Evolutionary conservation across 164 flowering plant genomes (phyloP).

Genomic region (Pachysandra terminalis): DNA sequence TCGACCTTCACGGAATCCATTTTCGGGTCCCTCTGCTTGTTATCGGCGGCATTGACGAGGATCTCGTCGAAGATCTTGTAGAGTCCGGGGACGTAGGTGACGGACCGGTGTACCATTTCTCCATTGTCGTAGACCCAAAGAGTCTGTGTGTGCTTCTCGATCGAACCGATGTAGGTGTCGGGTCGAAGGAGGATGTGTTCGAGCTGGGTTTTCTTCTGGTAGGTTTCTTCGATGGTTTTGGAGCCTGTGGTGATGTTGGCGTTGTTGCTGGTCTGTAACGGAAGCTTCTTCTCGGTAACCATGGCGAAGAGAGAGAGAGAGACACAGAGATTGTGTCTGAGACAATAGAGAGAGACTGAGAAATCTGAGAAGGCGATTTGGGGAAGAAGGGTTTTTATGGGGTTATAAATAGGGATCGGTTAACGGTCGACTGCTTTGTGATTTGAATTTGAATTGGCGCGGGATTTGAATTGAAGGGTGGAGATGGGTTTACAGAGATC

Average conservation of each 20-base stretch:
- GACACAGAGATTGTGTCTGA: slow-evolving; percentile 44
- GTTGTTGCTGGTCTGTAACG: slow-evolving; percentile 61
- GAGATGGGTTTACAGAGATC: slow-evolving; percentile 2
- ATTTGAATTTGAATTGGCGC: slow-evolving; percentile 23
- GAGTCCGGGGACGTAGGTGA: slow-evolving; percentile 84
- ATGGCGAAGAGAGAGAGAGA: slow-evolving; percentile 22
- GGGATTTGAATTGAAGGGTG: slow-evolving; percentile 13
- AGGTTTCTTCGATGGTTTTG: slow-evolving; percentile 84
- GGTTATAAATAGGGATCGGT: not conserved
- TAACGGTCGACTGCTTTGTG: slow-evolving; percentile 13
- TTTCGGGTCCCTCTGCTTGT: slow-evolving; percentile 89
- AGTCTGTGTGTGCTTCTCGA: slow-evolving; percentile 77
- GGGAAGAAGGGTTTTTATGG: not conserved
- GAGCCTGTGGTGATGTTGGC: slow-evolving; percentile 31
- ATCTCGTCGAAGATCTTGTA: slow-evolving; percentile 99
- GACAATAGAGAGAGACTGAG: not conserved
- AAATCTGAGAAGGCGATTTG: not conserved
- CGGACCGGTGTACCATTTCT: slow-evolving; percentile 52
- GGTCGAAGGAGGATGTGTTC: slow-evolving; percentile 99
- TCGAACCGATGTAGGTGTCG: slow-evolving; percentile 91
- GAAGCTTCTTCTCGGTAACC: slow-evolving; percentile 34
- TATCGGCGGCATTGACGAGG: slow-evolving; percentile 93
- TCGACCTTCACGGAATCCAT: slow-evolving; percentile 79
- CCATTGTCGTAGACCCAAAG: slow-evolving; percentile 73
- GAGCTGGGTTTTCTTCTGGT: slow-evolving; percentile 95